Evolutionary conservation across 768 basidiomycete species (phyloP), one percentile per base, ranked within the genome.

Genomic region (Tulasnella sp.): DNA sequence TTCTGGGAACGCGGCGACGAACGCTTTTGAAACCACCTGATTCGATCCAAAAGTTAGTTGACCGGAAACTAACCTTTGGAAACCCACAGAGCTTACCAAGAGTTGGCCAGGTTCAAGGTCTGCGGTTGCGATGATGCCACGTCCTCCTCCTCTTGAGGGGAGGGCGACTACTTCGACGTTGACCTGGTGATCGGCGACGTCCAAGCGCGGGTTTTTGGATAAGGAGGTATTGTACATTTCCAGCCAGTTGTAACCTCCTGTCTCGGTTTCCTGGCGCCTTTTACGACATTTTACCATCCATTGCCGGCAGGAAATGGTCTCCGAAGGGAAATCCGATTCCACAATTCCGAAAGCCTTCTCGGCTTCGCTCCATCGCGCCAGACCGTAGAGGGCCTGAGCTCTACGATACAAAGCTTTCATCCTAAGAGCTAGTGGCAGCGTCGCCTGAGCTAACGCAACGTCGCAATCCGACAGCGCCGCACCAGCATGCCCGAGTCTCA

Each of bases 11-110:
- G 68, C 71, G 14, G 75, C 74, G 12, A 74, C 76, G 59, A 78
- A 78, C 5, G 79, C 77, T 69, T 79, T 80, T 3, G 78, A 22
- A 12, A 78, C 78, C 40, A 79, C 35, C 69, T 71, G 41, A n/a
- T 7, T 1, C 64, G 42, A 70, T 67, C n/a, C n/a, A n/a, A n/a
- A n/a, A n/a, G 59, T 17, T 26, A 63, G 19, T 2, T 40, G 7
- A 14, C n/a, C n/a, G n/a, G 39, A 2, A 34, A 71, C 7, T 12
- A 52, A 5, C 35, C n/a, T n/a, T n/a, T n/a, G 34, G n/a, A 9
- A 34, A 17, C 22, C 29, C 22, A 6, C 5, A 32, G 62, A 6
- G 75, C 77, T 42, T 41, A 80, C 77, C 39, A 80, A 72, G 0
- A 80, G 73, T 26, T 79, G 77, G 7, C 79, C 79, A 16, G 72